A percentile compares a stretch with the other conserved stretches of the same genome.
These are phyloP conservation scores for Emmonsiellopsis sp. DNA, from an alignment of 2,329 filamentous ascomycete species.

Conservation along the genomic window DNA sequence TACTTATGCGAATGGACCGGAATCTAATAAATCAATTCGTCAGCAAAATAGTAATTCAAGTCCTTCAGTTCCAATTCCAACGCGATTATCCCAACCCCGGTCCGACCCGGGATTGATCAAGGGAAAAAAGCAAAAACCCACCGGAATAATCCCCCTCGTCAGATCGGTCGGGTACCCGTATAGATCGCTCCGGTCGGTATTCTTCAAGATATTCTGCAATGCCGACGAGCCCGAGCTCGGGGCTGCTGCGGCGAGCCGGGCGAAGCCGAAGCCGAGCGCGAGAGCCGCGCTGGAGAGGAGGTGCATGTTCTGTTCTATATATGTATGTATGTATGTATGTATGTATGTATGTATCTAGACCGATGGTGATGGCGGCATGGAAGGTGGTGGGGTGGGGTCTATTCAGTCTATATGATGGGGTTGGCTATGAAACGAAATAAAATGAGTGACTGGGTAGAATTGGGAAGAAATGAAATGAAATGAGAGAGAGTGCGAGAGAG, in stretches of 20 bases:
- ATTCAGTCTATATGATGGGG: too few relatives aligned
- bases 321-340: too few relatives aligned
- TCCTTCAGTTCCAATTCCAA: neutral
- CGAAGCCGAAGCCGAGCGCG: neutral
- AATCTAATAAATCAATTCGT: slow-evolving; percentile 19
- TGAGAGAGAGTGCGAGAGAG: too few relatives aligned
- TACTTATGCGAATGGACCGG: slow-evolving; percentile 36
- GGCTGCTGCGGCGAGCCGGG: slow-evolving; percentile 14
- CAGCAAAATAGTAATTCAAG: slow-evolving; percentile 12
- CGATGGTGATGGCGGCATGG: too few relatives aligned
- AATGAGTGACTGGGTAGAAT: too few relatives aligned
- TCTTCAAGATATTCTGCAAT: slow-evolving; percentile 48
- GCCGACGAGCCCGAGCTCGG: slow-evolving; percentile 32
- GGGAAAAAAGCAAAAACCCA: slow-evolving; percentile 24
- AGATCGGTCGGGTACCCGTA: slow-evolving; percentile 55
- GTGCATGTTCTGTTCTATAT: neutral
- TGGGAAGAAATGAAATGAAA: too few relatives aligned
- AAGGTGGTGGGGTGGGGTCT: too few relatives aligned
- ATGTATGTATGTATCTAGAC: too few relatives aligned
- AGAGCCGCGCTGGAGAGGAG: neutral
- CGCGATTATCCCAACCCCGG: too few relatives aligned
- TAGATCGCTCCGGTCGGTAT: slow-evolving; percentile 43
- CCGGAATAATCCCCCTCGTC: slow-evolving; percentile 51
- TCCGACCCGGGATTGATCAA: too few relatives aligned
- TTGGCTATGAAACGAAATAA: too few relatives aligned